A percentile compares a stretch with the other conserved stretches of the same genome.
phyloP scores from a whole-genome alignment of 2,329 filamentous ascomycete genomes.

The Paecilomyces sp. region DNA sequence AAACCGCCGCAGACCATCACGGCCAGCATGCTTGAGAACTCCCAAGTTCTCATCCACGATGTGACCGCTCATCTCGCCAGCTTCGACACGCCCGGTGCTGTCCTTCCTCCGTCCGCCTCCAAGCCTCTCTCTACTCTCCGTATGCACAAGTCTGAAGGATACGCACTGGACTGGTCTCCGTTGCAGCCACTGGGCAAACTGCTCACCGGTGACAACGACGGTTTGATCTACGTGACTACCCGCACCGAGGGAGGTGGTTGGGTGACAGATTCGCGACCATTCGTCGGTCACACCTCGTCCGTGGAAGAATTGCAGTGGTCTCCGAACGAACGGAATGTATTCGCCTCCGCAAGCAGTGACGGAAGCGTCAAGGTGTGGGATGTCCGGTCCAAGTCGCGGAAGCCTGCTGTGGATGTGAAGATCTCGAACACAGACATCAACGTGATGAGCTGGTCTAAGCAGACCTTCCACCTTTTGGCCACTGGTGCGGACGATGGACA shows the following conservation, averaged over 20 bases:
- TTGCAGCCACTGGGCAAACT: slow-evolving; percentile 74
- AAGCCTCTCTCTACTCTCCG: slow-evolving; percentile 82
- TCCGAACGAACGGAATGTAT: slow-evolving; percentile 85
- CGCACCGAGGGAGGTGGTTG: slow-evolving; percentile 82
- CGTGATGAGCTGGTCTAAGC: slow-evolving; percentile 88
- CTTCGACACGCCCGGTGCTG: slow-evolving; percentile 81
- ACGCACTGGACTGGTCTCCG: slow-evolving; percentile 95
- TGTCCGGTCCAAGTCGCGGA: slow-evolving; percentile 79
- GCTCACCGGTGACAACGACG: slow-evolving; percentile 84
- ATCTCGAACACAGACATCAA: slow-evolving; percentile 85
- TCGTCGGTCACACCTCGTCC: slow-evolving; percentile 74
- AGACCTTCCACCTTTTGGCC: slow-evolving; percentile 82
- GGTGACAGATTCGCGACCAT: slow-evolving; percentile 76
- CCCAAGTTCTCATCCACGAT: slow-evolving; percentile 86
- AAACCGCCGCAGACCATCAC: slow-evolving; percentile 74
- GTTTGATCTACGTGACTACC: slow-evolving; percentile 81
- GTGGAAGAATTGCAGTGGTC: slow-evolving; percentile 98
- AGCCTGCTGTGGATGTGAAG: slow-evolving; percentile 78
- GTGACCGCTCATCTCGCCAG: slow-evolving; percentile 81
- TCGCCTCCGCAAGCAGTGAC: slow-evolving; percentile 88
- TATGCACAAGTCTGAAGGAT: slow-evolving; percentile 89
- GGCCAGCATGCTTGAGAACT: slow-evolving; percentile 86
- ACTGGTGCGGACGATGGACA: slow-evolving; percentile 88
- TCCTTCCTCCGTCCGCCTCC: slow-evolving; percentile 73
- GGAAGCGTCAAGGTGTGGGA: slow-evolving; percentile 97